Evolutionary conservation across 2,329 filamentous ascomycete species (phyloP), one percentile per base, ranked within the genome.

Genomic region (Colletotrichum gigasporum): DNA sequence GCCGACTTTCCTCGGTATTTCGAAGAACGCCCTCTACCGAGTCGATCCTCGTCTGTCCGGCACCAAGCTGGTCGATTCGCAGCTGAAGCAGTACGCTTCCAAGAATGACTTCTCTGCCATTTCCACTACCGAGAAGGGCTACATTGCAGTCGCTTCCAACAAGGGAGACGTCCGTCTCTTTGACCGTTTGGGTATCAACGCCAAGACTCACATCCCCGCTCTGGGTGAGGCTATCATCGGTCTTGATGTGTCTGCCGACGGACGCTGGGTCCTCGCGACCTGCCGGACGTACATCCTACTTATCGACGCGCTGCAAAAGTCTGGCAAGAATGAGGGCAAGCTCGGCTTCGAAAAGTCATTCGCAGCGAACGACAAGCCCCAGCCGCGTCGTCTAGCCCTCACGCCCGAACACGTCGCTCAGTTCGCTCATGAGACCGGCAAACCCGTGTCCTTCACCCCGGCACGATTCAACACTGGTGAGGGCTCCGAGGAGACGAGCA

Each of bases 121-220:
- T 26, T 93, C 96, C 5, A 98, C 96, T 0, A 99, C 96, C 0
- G 94, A 97, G 73, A 95, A 98, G 80, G 96, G 96, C 10, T 96
- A 97, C 74, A 94, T 99, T 68, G 96, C 96, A 4, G 94, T 99
- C 7, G 95, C 96, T 0, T 97, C 94, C 55, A 97, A 97, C 82
- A 99, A 99, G 83, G 96, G 96, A 71, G 96, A 99, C 70, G 94
- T 99, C 67, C 93, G 96, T 57, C 88, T 99, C 71, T 99, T 99
- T 72, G 96, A 99, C 76, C 92, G 94, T 16, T 87, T 99, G 2
- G 96, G 96, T 12, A 96, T 98, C 80, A 96, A 97, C 70, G 96
- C 96, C 37, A 99, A 99, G 85, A 98, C 96, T 0, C 92, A 96
- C 68, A 94, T 99, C 60, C 96, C 96, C 3, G 96, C 96, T 5